Evolutionary conservation across 2,329 filamentous ascomycete species (phyloP), one percentile per base, ranked within the genome.

Genomic region (Neoarthrinium moseri): DNA sequence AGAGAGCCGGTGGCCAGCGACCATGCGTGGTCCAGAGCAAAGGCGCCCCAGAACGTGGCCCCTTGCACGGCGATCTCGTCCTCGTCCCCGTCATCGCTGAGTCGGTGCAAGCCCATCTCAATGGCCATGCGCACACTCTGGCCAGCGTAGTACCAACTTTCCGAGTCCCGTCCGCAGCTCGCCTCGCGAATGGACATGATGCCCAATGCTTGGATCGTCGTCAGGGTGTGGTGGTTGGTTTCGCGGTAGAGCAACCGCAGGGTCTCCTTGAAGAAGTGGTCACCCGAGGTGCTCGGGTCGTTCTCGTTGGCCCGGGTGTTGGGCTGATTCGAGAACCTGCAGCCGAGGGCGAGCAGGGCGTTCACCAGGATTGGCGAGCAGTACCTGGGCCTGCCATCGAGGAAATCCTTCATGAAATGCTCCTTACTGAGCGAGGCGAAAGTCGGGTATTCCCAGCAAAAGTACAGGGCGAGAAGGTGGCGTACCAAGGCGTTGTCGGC

Each of bases 131-230:
- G 78, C 47, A 89, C 81, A 56, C 84, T 88, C 60, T 88, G 81
- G 1, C 86, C 86, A 3, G 83, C 81, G 51, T 87, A 86, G 47
- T 81, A 86, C 73, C 86, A 89, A 41, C 85, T 87, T 52, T 85
- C 81, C 23, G 83, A 87, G 56, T 89, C 84, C 26, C 86, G 75
- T 1, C 86, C 86, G 51, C 81, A 84, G 57, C 85, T 89, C 3
- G 83, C 84, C 66, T 91, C 86, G 33, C 86, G 72, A 51, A 89
- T 82, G 5, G 84, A 84, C 84, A 91, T 87, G 55, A 91, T 79
- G 5, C 85, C 85, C 15, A 91, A 68, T 2, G 87, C 86, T 66
- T 91, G 87, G 35, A 88, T 83, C 4, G 84, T 89, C 3, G 86
- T 87, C 23, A 90, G 66, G 6, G 64, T 77, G 50, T 87, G 79